Evolutionary conservation across 495 filamentous ascomycete species (phyloP).

Genomic region (Aspergillus carlsbadensis): DNA sequence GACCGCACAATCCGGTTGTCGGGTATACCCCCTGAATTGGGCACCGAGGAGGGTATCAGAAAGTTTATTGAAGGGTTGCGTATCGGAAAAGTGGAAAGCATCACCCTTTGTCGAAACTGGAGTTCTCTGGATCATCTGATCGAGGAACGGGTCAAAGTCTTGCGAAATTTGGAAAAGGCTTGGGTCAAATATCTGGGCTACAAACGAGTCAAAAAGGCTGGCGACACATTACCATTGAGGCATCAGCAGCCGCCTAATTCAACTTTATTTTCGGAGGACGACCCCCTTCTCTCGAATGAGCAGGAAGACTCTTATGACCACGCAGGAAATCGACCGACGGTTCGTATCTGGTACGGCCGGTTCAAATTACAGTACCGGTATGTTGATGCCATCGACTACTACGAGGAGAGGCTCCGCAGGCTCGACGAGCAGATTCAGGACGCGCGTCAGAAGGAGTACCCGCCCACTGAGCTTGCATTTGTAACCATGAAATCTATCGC

Average conservation of each 20-base stretch:
- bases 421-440: constrained; percentile 73
- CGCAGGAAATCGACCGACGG: constrained; percentile 58
- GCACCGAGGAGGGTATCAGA: constrained; percentile 80
- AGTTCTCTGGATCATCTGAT: constrained; percentile 75
- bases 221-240: constrained; percentile 50
- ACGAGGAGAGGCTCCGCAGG: constrained; percentile 77
- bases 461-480: constrained; percentile 80
- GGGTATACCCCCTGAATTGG: constrained; percentile 77
- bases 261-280: constrained; percentile 37
- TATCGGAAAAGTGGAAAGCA: constrained; percentile 90
- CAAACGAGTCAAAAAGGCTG: constrained; percentile 45
- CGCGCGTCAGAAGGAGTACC: constrained; percentile 74
- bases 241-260: constrained; percentile 44
- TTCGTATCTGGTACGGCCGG: constrained; percentile 77
- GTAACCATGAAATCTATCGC: constrained; percentile 96
- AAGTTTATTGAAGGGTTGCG: constrained; percentile 82
- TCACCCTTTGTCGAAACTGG: constrained; percentile 89
- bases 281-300: constrained; percentile 52
- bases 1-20: constrained; percentile 91
- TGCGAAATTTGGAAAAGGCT: constrained; percentile 78
- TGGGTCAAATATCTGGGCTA: constrained; percentile 72
- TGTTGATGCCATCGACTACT: constrained; percentile 92
- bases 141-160: constrained; percentile 58
- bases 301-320: constrained; percentile 39
- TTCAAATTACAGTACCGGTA: constrained; percentile 68